Evolutionary conservation across 768 basidiomycete genomes (phyloP), one percentile per base, ranked within the genome.

Genomic region (Crucibulum laeve): DNA sequence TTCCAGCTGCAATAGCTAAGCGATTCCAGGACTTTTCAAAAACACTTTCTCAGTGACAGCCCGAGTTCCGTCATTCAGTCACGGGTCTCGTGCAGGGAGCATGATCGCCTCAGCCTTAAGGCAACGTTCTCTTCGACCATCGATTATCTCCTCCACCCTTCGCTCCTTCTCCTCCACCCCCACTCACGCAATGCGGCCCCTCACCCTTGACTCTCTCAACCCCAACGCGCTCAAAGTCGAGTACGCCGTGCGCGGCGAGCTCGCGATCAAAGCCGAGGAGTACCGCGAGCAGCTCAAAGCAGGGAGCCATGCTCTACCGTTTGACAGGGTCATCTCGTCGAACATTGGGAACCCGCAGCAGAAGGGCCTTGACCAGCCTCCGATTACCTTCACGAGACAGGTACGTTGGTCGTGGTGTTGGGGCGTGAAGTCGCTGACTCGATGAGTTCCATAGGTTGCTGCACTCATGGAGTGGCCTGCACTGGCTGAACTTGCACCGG

Each of bases 331-430:
- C 64, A 95, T 96, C 62, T 87, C 82, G 22, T 91, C 91, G 48
- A 99, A 98, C 68, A 99, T 99, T 47, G 95, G 95, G 7, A 98
- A 99, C 58, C 95, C 96, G 0, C 95, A 99, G 66, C 94, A 97
- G 66, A 85, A 83, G 53, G 93, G 93, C 0, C 74, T 99, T 42
- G 84, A 97, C 64, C 95, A 99, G 60, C 79, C 84, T 4, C 91
- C 94, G 2, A 79, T 98, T 48, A 96, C 95, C 4, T 98, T 91
- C 61, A 77, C 82, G 46, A 75, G 95, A 43, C 95, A 98, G 85
- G 92, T 88, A 51, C 43, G 77, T 54, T 23, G n/a, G 3, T 25
- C 23, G n/a, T 19, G 37, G 15, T 14, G 33, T 24, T 33, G 10
- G 10, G 17, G 13, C 17, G 23, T 25, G 8, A 8, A 30, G 8